Evolutionary conservation across 352 stramenopile species (phyloP).

Genomic region (Globisporangium megalacanthum): DNA sequence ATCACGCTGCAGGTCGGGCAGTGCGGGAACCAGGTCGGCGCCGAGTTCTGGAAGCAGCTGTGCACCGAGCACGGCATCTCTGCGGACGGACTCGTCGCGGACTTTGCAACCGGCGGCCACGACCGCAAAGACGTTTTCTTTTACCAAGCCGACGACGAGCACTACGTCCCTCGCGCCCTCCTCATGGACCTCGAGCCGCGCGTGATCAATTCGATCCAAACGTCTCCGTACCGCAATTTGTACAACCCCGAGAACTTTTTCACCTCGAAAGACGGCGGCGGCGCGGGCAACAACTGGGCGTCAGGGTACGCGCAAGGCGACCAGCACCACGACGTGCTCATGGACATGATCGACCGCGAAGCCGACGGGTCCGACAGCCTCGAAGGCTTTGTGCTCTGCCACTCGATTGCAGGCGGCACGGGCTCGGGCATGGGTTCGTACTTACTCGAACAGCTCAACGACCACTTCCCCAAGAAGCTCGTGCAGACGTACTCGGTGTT

Average conservation of each 20-base stretch:
- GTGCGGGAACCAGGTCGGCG: slow-evolving; percentile 99
- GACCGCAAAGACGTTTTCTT: slow-evolving; percentile 99
- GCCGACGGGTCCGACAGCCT: slow-evolving; percentile 93
- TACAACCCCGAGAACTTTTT: slow-evolving; percentile 99
- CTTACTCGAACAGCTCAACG: slow-evolving; percentile 98
- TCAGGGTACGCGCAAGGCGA: slow-evolving; percentile 90
- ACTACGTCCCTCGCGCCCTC: slow-evolving; percentile 97
- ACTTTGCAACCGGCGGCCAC: slow-evolving; percentile 89
- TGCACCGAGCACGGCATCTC: slow-evolving; percentile 98
- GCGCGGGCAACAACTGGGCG: slow-evolving; percentile 92
- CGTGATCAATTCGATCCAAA: slow-evolving; percentile 92
- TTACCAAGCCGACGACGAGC: slow-evolving; percentile 98
- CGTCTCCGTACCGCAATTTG: slow-evolving; percentile 91
- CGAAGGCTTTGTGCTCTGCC: slow-evolving; percentile 97
- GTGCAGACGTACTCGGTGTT: slow-evolving; percentile 99
- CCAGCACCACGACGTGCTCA: slow-evolving; percentile 95
- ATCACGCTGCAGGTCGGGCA: slow-evolving; percentile 99
- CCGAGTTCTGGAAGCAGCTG: slow-evolving; percentile 99
- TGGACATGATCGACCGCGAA: slow-evolving; percentile 99
- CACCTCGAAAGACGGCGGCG: slow-evolving; percentile 87
- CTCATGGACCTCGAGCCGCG: slow-evolving; percentile 97
- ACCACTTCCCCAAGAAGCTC: slow-evolving; percentile 99
- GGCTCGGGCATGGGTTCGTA: slow-evolving; percentile 99
- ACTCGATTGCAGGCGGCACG: slow-evolving; percentile 98
- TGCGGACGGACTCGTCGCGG: slow-evolving; percentile 94